Evolutionary conservation across 371 early-diverging fungal genomes (phyloP), one percentile per base, ranked within the genome.

Genomic region (Zychaea mexicana): DNA sequence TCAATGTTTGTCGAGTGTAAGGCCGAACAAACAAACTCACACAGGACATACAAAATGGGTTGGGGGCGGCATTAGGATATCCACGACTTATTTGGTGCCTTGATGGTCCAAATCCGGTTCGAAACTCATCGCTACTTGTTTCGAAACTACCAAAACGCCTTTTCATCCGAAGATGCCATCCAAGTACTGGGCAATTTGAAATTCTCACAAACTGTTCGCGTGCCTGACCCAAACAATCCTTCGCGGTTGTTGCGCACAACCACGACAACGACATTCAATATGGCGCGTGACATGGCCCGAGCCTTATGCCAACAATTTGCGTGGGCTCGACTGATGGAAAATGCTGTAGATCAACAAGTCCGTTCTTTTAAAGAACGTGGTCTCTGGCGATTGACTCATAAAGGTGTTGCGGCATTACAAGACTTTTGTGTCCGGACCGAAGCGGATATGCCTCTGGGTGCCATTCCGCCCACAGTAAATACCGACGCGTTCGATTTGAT

Each of bases 241-340:
- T 76, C 79, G 39, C 68, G 70, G 27, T 38, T 52, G 22, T 67
- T 75, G 26, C 69, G 75, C 28, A 84, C 82, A n/a, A 85, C 84
- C 0, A 82, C 82, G 6, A 88, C 85, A 0, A 88, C 88, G 0
- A 85, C 84, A 7, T 85, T 88, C 61, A 85, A 83, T 19, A 82
- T 88, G 79, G 79, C 80, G 4, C 63, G 79, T 52, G 86, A 86
- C 45, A 85, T 88, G 86, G 86, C 88, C 30, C 82, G 81, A 62
- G 82, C 83, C 24, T 67, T 88, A 3, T 88, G 88, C 49, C 86
- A 88, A 59, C 79, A 84, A 36, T 86, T 88, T 62, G 83, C 81
- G 71, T 81, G 79, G 38, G 83, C 85, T 22, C 76, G 78, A 2
- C 46, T 86, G 26, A 74, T 85, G 61, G 86, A 86, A 53, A 79